Evolutionary conservation across 345 rosid genomes (phyloP).

Genomic region (Erucastrum elatum): DNA sequence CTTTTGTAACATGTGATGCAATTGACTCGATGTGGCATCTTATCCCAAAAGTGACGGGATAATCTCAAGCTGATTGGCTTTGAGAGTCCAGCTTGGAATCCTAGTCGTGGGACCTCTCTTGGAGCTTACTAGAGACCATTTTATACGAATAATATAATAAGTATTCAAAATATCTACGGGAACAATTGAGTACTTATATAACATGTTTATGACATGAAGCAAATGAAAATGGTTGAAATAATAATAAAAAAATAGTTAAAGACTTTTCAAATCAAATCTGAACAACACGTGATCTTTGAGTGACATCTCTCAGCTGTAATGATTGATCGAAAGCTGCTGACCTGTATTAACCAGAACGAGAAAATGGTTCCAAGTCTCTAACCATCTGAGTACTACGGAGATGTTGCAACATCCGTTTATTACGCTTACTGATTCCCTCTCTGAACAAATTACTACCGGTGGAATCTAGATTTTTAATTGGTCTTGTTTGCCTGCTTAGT

Average conservation of each 20-base stretch:
- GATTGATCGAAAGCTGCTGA: too few relatives aligned
- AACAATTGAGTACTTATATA: neutral
- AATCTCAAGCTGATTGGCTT: constrained; percentile 34
- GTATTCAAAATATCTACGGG: constrained; percentile 22
- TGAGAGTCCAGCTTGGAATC: constrained; percentile 35
- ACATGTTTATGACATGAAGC: neutral
- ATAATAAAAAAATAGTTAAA: too few relatives aligned
- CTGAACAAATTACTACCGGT: constrained; percentile 59
- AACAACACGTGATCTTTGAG: too few relatives aligned
- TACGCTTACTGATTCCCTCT: constrained; percentile 68
- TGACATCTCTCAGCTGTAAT: too few relatives aligned
- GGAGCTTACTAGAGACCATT: constrained; percentile 23
- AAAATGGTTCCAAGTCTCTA: neutral
- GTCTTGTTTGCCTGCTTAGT: constrained; percentile 31
- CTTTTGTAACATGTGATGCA: neutral
- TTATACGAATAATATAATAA: neutral
- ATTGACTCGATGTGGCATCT: constrained; percentile 37
- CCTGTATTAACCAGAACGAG: too few relatives aligned
- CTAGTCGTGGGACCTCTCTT: constrained; percentile 28
- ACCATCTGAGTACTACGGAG: constrained; percentile 34
- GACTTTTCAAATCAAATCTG: too few relatives aligned
- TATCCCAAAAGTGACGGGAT: constrained; percentile 38
- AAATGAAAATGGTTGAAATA: neutral
- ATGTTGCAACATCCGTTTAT: constrained; percentile 44
- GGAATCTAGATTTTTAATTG: constrained; percentile 29